Conservation (phyloP, 257 asterid genomes). For the Ajuga chamaepitys region DNA sequence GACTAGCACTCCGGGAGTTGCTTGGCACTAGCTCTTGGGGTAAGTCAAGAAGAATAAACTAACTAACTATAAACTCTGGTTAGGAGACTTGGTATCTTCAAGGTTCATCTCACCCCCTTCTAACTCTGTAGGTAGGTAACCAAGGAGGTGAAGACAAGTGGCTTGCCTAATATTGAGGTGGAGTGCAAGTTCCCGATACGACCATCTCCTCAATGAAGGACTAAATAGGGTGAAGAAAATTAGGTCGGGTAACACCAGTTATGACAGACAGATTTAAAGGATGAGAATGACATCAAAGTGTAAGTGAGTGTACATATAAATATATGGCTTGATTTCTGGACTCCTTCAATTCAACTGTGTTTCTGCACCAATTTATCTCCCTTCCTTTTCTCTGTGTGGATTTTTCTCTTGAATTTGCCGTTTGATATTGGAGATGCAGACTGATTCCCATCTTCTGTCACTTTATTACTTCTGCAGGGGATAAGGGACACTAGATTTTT, state of each 20-base stretch:
- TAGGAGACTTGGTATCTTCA: no score
- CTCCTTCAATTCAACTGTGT: background rate
- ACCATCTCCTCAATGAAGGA: background rate
- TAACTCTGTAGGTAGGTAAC: background rate
- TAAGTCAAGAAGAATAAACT: background rate
- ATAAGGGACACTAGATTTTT: no score
- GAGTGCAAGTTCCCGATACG: background rate
- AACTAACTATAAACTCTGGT: no score
- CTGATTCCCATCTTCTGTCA: no score
- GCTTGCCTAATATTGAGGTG: background rate
- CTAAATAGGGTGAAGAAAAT: background rate
- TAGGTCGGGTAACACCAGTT: background rate
- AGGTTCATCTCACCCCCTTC: no score
- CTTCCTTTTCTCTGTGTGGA: no score
- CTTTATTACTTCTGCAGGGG: no score
- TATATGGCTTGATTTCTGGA: background rate
- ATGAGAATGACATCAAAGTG: background rate
- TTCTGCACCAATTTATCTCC: no score
- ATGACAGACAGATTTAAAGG: background rate
- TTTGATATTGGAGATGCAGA: no score
- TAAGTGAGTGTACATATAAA: slow-evolving; percentile 8
- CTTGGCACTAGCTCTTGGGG: slow-evolving; percentile 49
- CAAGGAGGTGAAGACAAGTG: background rate
- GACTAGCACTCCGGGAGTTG: slow-evolving; percentile 56
- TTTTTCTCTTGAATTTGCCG: no score